Conservation (phyloP, 768 basidiomycete genomes). For the Termitomyces sp. region DNA sequence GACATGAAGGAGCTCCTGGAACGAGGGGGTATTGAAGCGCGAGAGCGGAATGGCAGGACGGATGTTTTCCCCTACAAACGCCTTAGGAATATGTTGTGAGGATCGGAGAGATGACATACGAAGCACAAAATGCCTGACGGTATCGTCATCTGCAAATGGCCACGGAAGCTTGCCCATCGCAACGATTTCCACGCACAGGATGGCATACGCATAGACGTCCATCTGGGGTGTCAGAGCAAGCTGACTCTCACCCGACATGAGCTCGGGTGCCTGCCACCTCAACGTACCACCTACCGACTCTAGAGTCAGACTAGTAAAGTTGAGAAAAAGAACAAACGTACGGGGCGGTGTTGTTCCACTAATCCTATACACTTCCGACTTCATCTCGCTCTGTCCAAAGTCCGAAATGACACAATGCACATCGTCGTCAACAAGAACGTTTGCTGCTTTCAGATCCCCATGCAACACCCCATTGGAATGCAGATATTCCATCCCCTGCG, state of each 20-base stretch:
- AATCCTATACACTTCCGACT: slow-evolving; percentile 60
- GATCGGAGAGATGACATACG: slow-evolving; percentile 26
- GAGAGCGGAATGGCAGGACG: slow-evolving; percentile 46
- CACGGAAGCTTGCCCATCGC: slow-evolving; percentile 60
- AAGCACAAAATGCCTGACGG: slow-evolving; percentile 46
- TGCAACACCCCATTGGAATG: slow-evolving; percentile 48
- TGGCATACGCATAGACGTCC: slow-evolving; percentile 69
- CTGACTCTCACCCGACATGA: slow-evolving; percentile 42
- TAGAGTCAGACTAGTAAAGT: not conserved
- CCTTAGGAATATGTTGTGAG: slow-evolving; percentile 5
- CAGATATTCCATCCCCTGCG: slow-evolving; percentile 78
- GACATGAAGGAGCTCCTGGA: slow-evolving; percentile 39
- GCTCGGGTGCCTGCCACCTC: slow-evolving; percentile 70
- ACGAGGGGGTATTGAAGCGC: slow-evolving; percentile 24
- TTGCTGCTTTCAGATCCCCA: slow-evolving; percentile 80
- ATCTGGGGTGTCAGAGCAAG: slow-evolving; percentile 41
- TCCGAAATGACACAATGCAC: slow-evolving; percentile 71
- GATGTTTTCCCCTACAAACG: slow-evolving; percentile 38
- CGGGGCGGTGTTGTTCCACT: slow-evolving; percentile 46
- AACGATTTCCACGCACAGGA: slow-evolving; percentile 60
- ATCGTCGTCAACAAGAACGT: slow-evolving; percentile 69
- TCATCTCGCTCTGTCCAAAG: slow-evolving; percentile 81
- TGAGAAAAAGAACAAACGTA: slow-evolving; percentile 23
- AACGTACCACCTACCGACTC: slow-evolving; percentile 54
- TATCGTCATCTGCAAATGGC: slow-evolving; percentile 43